These are phyloP conservation scores for Dalbergia cochinchinensis DNA, from an alignment of 306 rosid species.

Conservation along the genomic window DNA sequence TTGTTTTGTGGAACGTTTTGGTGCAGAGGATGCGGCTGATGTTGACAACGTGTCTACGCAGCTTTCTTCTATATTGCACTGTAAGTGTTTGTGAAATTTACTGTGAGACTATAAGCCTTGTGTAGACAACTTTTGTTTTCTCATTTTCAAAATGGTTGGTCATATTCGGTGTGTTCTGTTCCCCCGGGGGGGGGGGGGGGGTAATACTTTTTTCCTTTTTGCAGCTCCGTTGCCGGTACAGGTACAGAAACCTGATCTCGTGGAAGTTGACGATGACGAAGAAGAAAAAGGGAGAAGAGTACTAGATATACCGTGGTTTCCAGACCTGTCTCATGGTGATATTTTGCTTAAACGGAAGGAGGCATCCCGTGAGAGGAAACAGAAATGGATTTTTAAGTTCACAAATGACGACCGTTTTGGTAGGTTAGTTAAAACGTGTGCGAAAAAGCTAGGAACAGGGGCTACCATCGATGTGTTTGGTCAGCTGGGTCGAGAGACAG, in stretches of 20 bases:
- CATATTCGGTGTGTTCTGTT: not conserved
- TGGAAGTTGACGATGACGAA: slow-evolving; percentile 33
- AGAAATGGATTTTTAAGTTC: slow-evolving; percentile 59
- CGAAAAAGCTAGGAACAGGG: slow-evolving; percentile 60
- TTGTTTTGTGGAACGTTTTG: slow-evolving; percentile 39
- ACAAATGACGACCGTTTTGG: slow-evolving; percentile 43
- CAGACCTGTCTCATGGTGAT: slow-evolving; percentile 7
- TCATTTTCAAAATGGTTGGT: not conserved
- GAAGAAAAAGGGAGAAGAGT: slow-evolving; percentile 22
- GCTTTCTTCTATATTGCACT: slow-evolving; percentile 51
- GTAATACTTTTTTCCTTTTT: slow-evolving; percentile 33
- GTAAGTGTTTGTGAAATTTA: slow-evolving; percentile 62
- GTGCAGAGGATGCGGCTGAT: slow-evolving; percentile 59
- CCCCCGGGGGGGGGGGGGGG: not conserved
- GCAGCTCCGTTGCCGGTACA: slow-evolving; percentile 40
- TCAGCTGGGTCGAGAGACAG: slow-evolving; percentile 69
- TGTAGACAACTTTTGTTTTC: slow-evolving; percentile 12
- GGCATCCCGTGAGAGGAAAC: slow-evolving; percentile 65
- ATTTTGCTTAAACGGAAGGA: slow-evolving; percentile 50
- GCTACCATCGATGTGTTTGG: slow-evolving; percentile 54
- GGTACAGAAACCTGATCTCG: slow-evolving; percentile 15
- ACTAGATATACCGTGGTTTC: slow-evolving; percentile 55
- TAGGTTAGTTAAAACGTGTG: slow-evolving; percentile 55
- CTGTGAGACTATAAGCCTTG: slow-evolving; percentile 39
- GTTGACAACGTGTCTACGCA: not conserved